A percentile compares a stretch with the other conserved stretches of the same genome.
Conservation (phyloP, 176 grass and related monocot genomes). For the Thalia dealbata region DNA sequence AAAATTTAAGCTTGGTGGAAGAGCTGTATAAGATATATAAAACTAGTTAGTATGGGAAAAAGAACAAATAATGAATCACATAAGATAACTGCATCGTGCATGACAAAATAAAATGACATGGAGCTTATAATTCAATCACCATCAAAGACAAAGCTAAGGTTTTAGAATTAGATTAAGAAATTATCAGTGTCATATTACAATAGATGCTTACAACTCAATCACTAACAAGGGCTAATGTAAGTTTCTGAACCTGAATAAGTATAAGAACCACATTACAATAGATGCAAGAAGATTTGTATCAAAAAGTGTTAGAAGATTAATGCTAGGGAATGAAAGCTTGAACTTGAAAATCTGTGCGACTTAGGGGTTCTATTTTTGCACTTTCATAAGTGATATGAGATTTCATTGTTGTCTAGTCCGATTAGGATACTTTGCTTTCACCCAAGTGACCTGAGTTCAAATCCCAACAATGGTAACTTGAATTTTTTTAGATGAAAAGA, state of each 20-base stretch:
- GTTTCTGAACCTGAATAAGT: neutral
- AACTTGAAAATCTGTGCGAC: neutral
- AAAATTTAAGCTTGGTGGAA: conserved; percentile 87
- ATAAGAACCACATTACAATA: neutral
- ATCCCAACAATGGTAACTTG: too few relatives aligned
- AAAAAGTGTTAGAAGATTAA: too few relatives aligned
- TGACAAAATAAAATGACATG: neutral
- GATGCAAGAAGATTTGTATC: neutral
- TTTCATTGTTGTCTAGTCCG: too few relatives aligned
- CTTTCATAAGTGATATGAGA: too few relatives aligned
- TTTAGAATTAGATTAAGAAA: too few relatives aligned
- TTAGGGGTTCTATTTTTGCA: neutral
- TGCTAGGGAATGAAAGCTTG: neutral
- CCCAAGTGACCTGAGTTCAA: too few relatives aligned
- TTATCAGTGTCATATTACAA: too few relatives aligned
- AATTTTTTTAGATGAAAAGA: too few relatives aligned
- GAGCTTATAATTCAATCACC: too few relatives aligned
- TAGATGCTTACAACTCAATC: neutral
- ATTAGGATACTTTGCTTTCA: too few relatives aligned
- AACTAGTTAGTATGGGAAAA: neutral
- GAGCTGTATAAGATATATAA: conserved; percentile 43
- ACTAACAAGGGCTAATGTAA: neutral
- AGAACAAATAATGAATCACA: conserved; percentile 5
- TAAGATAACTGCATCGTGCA: neutral
- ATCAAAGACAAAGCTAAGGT: too few relatives aligned